Conservation (phyloP, 2,329 filamentous ascomycete genomes). For the Teratosphaeria pseudoeucalypti region DNA sequence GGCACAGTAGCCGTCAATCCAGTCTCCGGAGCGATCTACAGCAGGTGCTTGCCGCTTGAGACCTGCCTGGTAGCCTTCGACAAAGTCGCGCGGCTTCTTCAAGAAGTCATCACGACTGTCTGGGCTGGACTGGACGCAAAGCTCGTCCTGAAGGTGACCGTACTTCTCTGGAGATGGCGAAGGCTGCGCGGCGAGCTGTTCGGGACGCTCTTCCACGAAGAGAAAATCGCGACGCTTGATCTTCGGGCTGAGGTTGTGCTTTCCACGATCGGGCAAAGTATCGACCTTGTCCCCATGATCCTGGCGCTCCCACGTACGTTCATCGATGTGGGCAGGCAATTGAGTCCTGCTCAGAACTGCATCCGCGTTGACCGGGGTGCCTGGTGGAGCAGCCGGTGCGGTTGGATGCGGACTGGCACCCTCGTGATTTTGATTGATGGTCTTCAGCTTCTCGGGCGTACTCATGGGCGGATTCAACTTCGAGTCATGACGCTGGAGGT, state of each 20-base stretch:
- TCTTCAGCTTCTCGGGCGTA: slow-evolving; percentile 28
- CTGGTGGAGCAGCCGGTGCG: slow-evolving; percentile 16
- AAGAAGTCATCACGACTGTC: slow-evolving; percentile 13
- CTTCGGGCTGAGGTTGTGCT: slow-evolving; percentile 14
- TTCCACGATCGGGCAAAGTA: slow-evolving; percentile 7
- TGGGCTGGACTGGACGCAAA: slow-evolving; percentile 4
- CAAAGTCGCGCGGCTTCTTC: slow-evolving; percentile 20
- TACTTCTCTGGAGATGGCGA: slow-evolving; percentile 11
- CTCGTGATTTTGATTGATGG: slow-evolving; percentile 25
- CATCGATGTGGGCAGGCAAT: neutral
- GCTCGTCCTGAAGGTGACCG: slow-evolving; percentile 6
- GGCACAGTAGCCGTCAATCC: slow-evolving; percentile 25
- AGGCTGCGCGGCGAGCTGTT: slow-evolving; percentile 2
- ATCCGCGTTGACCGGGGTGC: slow-evolving; percentile 15
- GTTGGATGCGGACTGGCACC: slow-evolving; percentile 12
- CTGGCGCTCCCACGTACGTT: slow-evolving; percentile 1
- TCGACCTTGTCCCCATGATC: neutral
- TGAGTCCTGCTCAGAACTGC: slow-evolving; percentile 2
- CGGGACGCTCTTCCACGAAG: slow-evolving; percentile 19
- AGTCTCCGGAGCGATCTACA: slow-evolving; percentile 17
- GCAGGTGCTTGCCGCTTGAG: slow-evolving; percentile 19
- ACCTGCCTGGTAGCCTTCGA: slow-evolving; percentile 24
- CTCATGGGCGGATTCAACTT: slow-evolving; percentile 27
- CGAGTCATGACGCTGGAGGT: slow-evolving; percentile 2
- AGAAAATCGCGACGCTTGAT: slow-evolving; percentile 12